These are phyloP conservation scores for Aphanoascus verrucosus DNA, from an alignment of 2,329 filamentous ascomycete genomes.

Conservation along the genomic window DNA sequence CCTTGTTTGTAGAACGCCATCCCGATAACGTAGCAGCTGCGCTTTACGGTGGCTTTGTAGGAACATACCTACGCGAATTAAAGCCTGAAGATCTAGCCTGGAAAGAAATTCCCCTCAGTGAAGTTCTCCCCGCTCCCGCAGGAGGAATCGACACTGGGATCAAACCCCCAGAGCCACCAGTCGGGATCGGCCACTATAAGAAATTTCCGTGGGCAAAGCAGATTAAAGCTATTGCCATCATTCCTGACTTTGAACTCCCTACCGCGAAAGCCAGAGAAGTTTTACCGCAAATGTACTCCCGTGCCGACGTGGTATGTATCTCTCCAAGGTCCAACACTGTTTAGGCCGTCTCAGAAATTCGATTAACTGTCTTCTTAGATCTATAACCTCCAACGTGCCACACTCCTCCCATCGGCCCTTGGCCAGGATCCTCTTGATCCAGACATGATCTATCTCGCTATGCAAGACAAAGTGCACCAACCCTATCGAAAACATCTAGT, in stretches of 20 bases:
- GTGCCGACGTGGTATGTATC: constrained; percentile 64
- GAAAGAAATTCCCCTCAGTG: constrained; percentile 85
- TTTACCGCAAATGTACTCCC: constrained; percentile 66
- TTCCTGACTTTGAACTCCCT: constrained; percentile 91
- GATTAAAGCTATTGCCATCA: constrained; percentile 94
- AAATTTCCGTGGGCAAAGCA: constrained; percentile 88
- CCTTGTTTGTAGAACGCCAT: constrained; percentile 52
- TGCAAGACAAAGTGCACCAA: constrained; percentile 98
- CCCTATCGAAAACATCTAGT: constrained; percentile 88
- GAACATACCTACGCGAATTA: constrained; percentile 89
- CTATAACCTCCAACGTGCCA: constrained; percentile 92
- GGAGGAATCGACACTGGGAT: constrained; percentile 85
- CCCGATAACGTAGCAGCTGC: constrained; percentile 93
- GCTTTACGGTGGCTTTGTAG: constrained; percentile 90
- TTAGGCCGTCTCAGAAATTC: not conserved
- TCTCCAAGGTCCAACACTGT: not conserved
- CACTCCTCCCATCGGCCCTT: constrained; percentile 77
- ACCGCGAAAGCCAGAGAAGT: constrained; percentile 84
- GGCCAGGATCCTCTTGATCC: constrained; percentile 84
- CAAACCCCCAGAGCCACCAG: constrained; percentile 75
- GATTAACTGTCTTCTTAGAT: constrained; percentile 25
- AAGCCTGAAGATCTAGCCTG: constrained; percentile 79
- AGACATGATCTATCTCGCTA: constrained; percentile 88
- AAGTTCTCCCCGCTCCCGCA: constrained; percentile 81
- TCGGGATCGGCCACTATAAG: constrained; percentile 90